Conservation (phyloP, 2,329 filamentous ascomycete genomes). For the Chaetothyriales sp. region DNA sequence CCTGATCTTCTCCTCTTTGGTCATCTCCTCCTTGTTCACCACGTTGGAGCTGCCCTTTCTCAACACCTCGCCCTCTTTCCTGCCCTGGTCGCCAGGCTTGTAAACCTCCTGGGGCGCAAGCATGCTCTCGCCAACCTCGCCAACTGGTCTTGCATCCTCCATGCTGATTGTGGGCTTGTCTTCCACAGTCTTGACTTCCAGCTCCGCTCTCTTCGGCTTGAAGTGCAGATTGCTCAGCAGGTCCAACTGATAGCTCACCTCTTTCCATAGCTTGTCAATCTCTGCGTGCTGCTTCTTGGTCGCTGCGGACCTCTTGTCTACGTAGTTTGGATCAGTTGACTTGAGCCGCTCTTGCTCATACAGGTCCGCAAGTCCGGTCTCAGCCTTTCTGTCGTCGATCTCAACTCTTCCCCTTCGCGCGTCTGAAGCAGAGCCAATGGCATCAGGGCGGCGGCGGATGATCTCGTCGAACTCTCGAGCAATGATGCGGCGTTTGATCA, state of each 20-base stretch:
- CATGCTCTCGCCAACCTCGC: conserved; percentile 58
- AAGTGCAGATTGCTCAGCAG: conserved; percentile 88
- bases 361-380: conserved; percentile 74
- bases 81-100: conserved; percentile 53
- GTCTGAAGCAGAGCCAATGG: conserved; percentile 44
- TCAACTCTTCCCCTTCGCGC: conserved; percentile 60
- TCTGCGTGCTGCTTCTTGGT: conserved; percentile 67
- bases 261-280: conserved; percentile 68
- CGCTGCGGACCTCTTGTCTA: conserved; percentile 71
- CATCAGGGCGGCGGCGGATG: conserved; percentile 62
- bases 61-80: conserved; percentile 12
- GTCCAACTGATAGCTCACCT: conserved; percentile 66
- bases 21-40: conserved; percentile 71
- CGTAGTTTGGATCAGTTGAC: conserved; percentile 60
- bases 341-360: conserved; percentile 89
- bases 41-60: conserved; percentile 29
- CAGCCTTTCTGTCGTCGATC: conserved; percentile 73
- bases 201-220: conserved; percentile 70
- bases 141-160: conserved; percentile 86
- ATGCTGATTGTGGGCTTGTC: conserved; percentile 85
- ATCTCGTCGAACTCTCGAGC: conserved; percentile 88
- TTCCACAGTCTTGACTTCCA: conserved; percentile 70
- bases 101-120: conserved; percentile 93
- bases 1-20: conserved; percentile 66
- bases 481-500: conserved; percentile 87